phyloP scores from a whole-genome alignment of 2,329 filamentous ascomycete genomes.

The Lojkania enalia region DNA sequence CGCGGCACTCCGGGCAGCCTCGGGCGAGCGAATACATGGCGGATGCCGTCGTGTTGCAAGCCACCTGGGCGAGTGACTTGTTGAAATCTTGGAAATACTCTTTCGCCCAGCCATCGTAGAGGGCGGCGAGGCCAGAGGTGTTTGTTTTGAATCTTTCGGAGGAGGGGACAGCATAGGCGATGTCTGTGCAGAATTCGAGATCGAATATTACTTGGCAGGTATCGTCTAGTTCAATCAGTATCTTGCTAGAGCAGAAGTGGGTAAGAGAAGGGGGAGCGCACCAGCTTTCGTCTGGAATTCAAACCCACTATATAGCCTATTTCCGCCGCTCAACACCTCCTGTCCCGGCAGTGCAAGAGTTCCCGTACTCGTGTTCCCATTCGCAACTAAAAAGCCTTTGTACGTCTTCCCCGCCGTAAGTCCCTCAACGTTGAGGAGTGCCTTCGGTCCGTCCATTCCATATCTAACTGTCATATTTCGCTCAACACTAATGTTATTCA shows the following conservation, averaged over 20 bases:
- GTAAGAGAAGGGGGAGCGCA: slow-evolving; percentile 48
- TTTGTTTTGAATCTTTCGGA: slow-evolving; percentile 68
- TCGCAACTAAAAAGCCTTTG: slow-evolving; percentile 69
- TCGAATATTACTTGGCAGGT: slow-evolving; percentile 87
- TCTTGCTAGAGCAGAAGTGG: background rate
- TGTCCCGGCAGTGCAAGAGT: slow-evolving; percentile 48
- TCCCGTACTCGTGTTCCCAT: slow-evolving; percentile 57
- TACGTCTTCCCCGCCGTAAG: slow-evolving; percentile 75
- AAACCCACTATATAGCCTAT: slow-evolving; percentile 71
- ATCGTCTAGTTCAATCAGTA: slow-evolving; percentile 55
- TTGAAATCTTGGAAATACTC: slow-evolving; percentile 75
- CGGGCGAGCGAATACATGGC: slow-evolving; percentile 81
- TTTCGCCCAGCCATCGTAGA: slow-evolving; percentile 78
- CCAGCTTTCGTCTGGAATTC: slow-evolving; percentile 78
- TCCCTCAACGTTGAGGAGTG: slow-evolving; percentile 82
- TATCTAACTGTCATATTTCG: slow-evolving; percentile 71
- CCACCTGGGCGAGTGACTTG: slow-evolving; percentile 79
- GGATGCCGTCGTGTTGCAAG: slow-evolving; percentile 75
- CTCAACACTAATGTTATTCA: slow-evolving; percentile 57
- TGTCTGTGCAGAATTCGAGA: slow-evolving; percentile 84
- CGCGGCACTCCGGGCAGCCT: slow-evolving; percentile 73
- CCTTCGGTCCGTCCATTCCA: slow-evolving; percentile 73
- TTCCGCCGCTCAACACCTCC: slow-evolving; percentile 68
- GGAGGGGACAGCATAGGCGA: slow-evolving; percentile 88
- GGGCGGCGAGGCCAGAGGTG: slow-evolving; percentile 62